Conservation (phyloP, 163 green algal species). For the Scenedesmus sp. region DNA sequence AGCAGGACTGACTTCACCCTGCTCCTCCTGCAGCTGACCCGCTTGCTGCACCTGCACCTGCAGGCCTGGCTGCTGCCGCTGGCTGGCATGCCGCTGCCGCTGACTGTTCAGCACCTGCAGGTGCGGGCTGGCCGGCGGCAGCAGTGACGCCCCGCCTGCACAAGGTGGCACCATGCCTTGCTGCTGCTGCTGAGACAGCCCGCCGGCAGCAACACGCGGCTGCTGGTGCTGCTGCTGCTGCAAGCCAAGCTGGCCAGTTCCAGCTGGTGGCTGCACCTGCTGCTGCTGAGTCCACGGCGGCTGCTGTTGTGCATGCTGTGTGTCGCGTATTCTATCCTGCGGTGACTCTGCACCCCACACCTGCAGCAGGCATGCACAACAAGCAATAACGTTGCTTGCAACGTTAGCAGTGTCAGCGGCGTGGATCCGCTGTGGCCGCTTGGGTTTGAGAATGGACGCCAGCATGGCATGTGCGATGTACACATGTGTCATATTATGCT, state of each 20-base stretch:
- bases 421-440: neutral
- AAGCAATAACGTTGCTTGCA: neutral
- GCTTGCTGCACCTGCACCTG: conserved; percentile 18
- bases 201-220: neutral
- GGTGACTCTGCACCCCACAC: conserved; percentile 3
- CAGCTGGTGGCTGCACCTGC: conserved; percentile 19
- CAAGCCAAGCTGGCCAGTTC: neutral
- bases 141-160: neutral
- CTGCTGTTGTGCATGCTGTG: neutral
- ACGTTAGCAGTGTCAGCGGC: neutral
- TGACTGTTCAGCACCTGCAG: neutral
- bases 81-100: neutral
- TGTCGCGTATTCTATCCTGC: neutral
- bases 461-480: neutral
- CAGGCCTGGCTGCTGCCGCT: conserved; percentile 5
- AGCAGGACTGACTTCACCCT: conserved; percentile 12
- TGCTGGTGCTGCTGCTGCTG: conserved; percentile 41
- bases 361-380: neutral
- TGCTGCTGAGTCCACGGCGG: neutral
- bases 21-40: neutral
- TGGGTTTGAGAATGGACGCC: neutral
- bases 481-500: too few species aligned
- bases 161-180: neutral
- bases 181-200: neutral
- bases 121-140: neutral